phyloP scores from a whole-genome alignment of 2,329 filamentous ascomycete genomes.

The Stachybotrys chlorohalonatus region DNA sequence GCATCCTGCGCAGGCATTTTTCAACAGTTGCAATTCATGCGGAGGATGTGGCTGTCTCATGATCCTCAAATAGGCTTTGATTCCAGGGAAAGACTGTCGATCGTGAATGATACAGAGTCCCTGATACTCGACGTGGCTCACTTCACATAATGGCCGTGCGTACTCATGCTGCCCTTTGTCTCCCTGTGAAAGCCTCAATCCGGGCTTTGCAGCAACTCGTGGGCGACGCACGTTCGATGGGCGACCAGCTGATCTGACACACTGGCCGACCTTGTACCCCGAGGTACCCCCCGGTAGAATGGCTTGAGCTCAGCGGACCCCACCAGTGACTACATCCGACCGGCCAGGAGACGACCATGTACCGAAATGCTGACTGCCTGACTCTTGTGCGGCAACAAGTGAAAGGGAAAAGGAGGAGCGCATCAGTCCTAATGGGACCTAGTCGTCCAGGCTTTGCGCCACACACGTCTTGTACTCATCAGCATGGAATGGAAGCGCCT shows the following conservation, averaged over 20 bases:
- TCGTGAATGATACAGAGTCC: neutral
- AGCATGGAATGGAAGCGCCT: no score
- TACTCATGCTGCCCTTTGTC: neutral
- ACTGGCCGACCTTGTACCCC: neutral
- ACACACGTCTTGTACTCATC: neutral
- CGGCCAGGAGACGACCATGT: conserved; percentile 10
- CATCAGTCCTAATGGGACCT: neutral
- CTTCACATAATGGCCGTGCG: no score
- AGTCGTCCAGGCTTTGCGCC: neutral
- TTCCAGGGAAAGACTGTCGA: neutral
- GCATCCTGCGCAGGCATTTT: no score
- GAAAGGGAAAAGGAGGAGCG: neutral
- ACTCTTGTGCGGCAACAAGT: neutral
- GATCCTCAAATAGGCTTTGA: neutral
- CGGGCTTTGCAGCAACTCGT: neutral
- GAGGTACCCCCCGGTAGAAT: neutral
- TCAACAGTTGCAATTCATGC: no score
- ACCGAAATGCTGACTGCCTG: neutral
- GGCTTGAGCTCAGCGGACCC: conserved; percentile 13
- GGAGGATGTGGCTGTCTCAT: no score
- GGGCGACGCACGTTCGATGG: neutral
- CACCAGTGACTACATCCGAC: conserved; percentile 24
- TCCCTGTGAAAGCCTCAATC: neutral
- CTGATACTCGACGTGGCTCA: no score
- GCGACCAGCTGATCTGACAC: neutral